These are phyloP conservation scores for Ophiosphaerella narmari DNA, from an alignment of 2,329 filamentous ascomycete species.

Conservation along the genomic window DNA sequence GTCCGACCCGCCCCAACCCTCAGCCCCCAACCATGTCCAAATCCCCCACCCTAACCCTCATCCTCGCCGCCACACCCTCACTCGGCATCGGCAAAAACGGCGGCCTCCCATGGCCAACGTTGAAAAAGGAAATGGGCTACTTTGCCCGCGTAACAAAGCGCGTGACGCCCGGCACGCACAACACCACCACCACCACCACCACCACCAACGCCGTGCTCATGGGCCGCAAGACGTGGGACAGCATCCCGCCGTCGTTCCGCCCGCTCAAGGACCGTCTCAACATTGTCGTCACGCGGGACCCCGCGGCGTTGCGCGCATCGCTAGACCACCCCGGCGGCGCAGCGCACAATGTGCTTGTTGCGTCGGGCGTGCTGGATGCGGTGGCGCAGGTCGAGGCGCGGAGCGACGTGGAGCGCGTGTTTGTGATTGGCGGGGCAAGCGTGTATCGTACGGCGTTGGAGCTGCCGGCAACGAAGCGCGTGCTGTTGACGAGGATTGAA, in stretches of 20 bases:
- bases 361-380: slow-evolving; percentile 56
- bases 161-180: slow-evolving; percentile 42
- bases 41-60: slow-evolving; percentile 73
- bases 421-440: slow-evolving; percentile 88
- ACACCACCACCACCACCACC: slow-evolving; percentile 37
- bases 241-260: slow-evolving; percentile 76
- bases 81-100: slow-evolving; percentile 87
- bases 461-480: slow-evolving; percentile 60
- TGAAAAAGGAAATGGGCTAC: slow-evolving; percentile 92
- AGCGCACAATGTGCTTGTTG: slow-evolving; percentile 49
- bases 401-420: slow-evolving; percentile 54
- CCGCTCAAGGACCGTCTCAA: slow-evolving; percentile 82
- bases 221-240: slow-evolving; percentile 97
- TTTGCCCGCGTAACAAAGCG: slow-evolving; percentile 89
- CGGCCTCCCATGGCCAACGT: slow-evolving; percentile 82
- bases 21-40: slow-evolving; percentile 19
- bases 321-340: slow-evolving; percentile 3
- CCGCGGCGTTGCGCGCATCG: slow-evolving; percentile 17
- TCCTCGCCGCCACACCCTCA: slow-evolving; percentile 87
- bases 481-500: slow-evolving; percentile 72
- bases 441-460: slow-evolving; percentile 76
- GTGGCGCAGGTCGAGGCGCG: slow-evolving; percentile 44
- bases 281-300: slow-evolving; percentile 72
- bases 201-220: slow-evolving; percentile 77
- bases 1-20: not conserved